These are phyloP conservation scores for Pichia sp. DNA, from an alignment of 1,139 yeast species.

Conservation along the genomic window DNA sequence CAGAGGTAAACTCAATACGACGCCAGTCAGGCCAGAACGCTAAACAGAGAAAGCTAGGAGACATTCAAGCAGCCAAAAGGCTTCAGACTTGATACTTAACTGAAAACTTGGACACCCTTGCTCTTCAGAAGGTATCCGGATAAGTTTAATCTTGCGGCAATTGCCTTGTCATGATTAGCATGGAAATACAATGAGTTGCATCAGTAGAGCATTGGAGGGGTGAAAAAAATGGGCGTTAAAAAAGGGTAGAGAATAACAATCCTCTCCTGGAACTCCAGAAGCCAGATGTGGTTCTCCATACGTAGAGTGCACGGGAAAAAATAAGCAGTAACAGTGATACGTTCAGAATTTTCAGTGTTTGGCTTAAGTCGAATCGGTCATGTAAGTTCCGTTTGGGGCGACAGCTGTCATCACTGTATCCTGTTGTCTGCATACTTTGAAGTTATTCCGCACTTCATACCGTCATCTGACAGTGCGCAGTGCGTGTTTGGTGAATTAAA, in stretches of 20 bases:
- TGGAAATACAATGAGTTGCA: constrained; percentile 20
- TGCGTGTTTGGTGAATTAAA: no score
- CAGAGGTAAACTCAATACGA: no score
- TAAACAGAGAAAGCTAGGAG: not conserved
- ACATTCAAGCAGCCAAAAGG: not conserved
- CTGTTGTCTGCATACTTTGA: no score
- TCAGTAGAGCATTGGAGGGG: constrained; percentile 5
- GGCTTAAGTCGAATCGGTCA: constrained; percentile 50
- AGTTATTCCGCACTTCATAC: no score
- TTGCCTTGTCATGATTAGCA: constrained; percentile 32
- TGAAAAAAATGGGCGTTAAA: no score
- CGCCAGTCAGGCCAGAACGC: no score
- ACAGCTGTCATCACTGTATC: constrained; percentile 43
- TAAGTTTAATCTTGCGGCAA: constrained; percentile 5
- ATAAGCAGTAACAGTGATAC: not conserved
- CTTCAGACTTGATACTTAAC: no score
- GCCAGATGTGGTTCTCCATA: not conserved
- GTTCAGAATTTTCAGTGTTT: constrained; percentile 49
- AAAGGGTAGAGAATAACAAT: no score
- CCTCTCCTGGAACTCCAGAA: not conserved
- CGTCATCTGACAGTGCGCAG: no score
- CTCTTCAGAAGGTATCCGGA: constrained; percentile 11
- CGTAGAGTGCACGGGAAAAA: not conserved
- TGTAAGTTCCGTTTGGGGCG: constrained; percentile 57
- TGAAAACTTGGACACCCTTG: not conserved